Base-by-base conservation (phyloP, 1,284 basidiomycete species). In the Marasmius oreades region DNA sequence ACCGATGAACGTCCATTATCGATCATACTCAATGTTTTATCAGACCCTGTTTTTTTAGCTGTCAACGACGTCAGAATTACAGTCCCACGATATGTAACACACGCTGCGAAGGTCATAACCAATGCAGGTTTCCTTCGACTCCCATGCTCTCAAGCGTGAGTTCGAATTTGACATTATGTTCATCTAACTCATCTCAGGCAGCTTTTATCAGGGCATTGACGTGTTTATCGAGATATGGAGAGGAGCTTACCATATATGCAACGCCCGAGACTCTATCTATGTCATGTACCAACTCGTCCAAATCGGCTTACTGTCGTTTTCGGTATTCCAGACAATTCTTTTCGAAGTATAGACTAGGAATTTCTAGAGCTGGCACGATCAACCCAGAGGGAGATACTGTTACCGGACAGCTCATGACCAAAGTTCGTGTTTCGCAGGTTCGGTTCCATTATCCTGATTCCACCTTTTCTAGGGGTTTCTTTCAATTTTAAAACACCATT, bases 231-330 rank as follows among this genome's bases (percentile, higher is more conserved):
- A 84, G 80, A 71, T 92, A 90, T 66, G 88, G 90, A 47, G 90
- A 92, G 58, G 88, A 92, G 59, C 72, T 92, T 50, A 77, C 80
- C 31, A 77, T 93, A 45, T 78, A 84, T 59, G 88, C 85, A 5
- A 80, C 81, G 8, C 66, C 75, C 0, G 83, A 87, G 31, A 71
- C 72, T 23, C 67, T 92, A 23, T 77, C 84, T 8, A 67, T 93
- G 28, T 88, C 86, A 46, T 74, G 85, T 1, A 89, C 88, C 23
- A 92, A 91, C 67, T 83, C 84, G 1, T 85, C 90, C 6, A 81
- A 86, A 64, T 88, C 90, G 26, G 90, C 90, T 8, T 92, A 88
- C 64, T 86, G 85, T 68, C 81, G 86, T n/a, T 87, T 92, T 73
- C 84, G 81, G 65, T 90, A 86, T 63, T 74, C 74, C 4, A 79